Percentiles rank a stretch among this genome's conserved stretches.
Evolutionary conservation across 2,329 filamentous ascomycete species (phyloP).

Genomic region (Aspergillus ustus): DNA sequence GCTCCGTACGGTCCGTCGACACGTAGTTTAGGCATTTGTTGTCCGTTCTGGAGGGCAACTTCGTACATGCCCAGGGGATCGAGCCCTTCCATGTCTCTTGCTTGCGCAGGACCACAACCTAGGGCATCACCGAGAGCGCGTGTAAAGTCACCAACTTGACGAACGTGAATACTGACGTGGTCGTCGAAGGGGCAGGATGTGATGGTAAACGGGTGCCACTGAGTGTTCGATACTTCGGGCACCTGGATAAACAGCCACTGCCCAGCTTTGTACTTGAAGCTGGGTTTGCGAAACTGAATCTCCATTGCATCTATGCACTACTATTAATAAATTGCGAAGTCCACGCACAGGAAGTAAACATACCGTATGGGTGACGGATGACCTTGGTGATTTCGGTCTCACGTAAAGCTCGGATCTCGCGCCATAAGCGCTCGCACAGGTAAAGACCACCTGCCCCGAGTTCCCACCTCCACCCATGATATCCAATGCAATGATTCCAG

Average conservation of each 20-base stretch:
- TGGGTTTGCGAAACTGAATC: slow-evolving; percentile 95
- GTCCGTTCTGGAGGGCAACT: slow-evolving; percentile 88
- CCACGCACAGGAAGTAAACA: slow-evolving; percentile 31
- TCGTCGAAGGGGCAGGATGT: slow-evolving; percentile 96
- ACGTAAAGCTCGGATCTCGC: slow-evolving; percentile 82
- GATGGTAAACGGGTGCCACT: slow-evolving; percentile 99
- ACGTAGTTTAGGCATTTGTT: slow-evolving; percentile 85
- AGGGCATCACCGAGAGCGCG: slow-evolving; percentile 90
- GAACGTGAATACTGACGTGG: slow-evolving; percentile 91
- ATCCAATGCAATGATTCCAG: slow-evolving; percentile 93
- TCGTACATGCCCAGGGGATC: slow-evolving; percentile 98
- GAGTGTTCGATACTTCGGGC: slow-evolving; percentile 81
- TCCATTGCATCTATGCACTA: slow-evolving; percentile 78
- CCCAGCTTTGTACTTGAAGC: slow-evolving; percentile 96
- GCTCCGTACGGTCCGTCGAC: slow-evolving; percentile 97
- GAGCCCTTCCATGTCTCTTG: slow-evolving; percentile 86
- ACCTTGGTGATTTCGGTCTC: slow-evolving; percentile 91
- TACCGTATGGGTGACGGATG: slow-evolving; percentile 91
- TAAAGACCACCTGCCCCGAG: slow-evolving; percentile 84
- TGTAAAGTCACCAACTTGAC: slow-evolving; percentile 97
- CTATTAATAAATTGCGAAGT: slow-evolving; percentile 33
- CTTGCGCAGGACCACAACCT: slow-evolving; percentile 85
- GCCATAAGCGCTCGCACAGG: slow-evolving; percentile 83
- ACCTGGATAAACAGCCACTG: slow-evolving; percentile 98
- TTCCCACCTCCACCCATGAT: slow-evolving; percentile 97